phyloP scores from a whole-genome alignment of 306 rosid species.

The Cicer cuneatum region DNA sequence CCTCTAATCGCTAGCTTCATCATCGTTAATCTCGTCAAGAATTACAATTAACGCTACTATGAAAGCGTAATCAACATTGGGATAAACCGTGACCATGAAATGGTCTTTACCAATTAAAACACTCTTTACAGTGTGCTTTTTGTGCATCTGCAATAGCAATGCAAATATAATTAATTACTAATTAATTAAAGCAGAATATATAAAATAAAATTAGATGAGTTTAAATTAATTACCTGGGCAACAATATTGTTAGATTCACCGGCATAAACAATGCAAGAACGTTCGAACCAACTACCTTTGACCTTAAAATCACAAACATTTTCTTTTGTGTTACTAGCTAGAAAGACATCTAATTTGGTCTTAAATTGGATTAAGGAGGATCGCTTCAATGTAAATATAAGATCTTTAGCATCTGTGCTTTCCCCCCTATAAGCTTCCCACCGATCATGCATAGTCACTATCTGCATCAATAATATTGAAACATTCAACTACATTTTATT shows the following conservation, averaged over 20 bases:
- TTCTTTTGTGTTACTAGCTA: conserved; percentile 52
- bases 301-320: conserved; percentile 59
- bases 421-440: conserved; percentile 68
- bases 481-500: no score
- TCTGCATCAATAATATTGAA: conserved; percentile 27
- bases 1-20: neutral
- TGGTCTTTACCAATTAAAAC: conserved; percentile 54
- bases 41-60: conserved; percentile 57
- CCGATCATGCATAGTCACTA: conserved; percentile 47
- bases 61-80: conserved; percentile 57
- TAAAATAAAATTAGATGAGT: neutral
- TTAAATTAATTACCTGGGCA: conserved; percentile 49
- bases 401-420: conserved; percentile 45
- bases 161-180: neutral
- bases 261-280: conserved; percentile 61
- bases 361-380: conserved; percentile 48
- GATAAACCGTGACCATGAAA: conserved; percentile 53
- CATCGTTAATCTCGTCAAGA: conserved; percentile 49
- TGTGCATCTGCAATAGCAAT: conserved; percentile 57
- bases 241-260: conserved; percentile 56
- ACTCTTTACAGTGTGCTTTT: conserved; percentile 51
- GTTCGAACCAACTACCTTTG: conserved; percentile 60
- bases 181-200: neutral
- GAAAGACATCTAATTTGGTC: conserved; percentile 56
- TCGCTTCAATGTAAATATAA: conserved; percentile 50